Evolutionary conservation across 2,329 filamentous ascomycete genomes (phyloP), one percentile per base, ranked within the genome.

Genomic region (Aureobasidium sp.): DNA sequence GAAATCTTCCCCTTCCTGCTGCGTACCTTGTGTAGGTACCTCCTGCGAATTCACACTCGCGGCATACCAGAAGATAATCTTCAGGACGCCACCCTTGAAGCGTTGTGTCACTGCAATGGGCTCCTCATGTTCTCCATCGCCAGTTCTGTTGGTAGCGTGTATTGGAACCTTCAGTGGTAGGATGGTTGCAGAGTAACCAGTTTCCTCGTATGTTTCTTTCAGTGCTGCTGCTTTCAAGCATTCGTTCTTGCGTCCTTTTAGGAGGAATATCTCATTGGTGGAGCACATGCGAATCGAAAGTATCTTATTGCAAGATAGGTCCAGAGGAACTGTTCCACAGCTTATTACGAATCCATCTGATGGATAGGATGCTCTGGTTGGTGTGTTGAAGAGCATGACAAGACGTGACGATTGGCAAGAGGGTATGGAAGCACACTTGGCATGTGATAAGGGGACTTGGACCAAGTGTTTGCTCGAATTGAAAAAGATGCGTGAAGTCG

Each of bases 231-330:
- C 37, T 47, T 64, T 36, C 25, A 63, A 55, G 15, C 53, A 58
- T 52, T 66, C 63, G 48, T 42, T 50, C 41, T 63, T 62, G 30
- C 63, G 61, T 45, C 65, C 65, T 64, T 65, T 65, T 13, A 63
- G 62, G 13, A 66, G 52, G 21, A 66, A 32, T 8, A 55, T 39
- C 25, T 64, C 61, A 27, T 59, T 48, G 21, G 55, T 59, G 21
- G 45, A 48, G 42, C 32, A 42, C 41, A 10, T 10, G 3, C 39
- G 29, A 2, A 59, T 11, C 30, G 49, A 15, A 7, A 59, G 55
- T 6, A 59, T 1, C 21, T 32, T 47, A 3, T 10, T 29, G 32
- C 49, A 44, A 1, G 9, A 16, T 25, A 59, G 9, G 25, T 59
- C 55, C 3, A 59, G 13, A 3, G 55, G 21, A 32, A 47, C 30